Base-by-base conservation (phyloP, 2,329 filamentous ascomycete genomes). In the Neophaeococcomyces aloes region DNA sequence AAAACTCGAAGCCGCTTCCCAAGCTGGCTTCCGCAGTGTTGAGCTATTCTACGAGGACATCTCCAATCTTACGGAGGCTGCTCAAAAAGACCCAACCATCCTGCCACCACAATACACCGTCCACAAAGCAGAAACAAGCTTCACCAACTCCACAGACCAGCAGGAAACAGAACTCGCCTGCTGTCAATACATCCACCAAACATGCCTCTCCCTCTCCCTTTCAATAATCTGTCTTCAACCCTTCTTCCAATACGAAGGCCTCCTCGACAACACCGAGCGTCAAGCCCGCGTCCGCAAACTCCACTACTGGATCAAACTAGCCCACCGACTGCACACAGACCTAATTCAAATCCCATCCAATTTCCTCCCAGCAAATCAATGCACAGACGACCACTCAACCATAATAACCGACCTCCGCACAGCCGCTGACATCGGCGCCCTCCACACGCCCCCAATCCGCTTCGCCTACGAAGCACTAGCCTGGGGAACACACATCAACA, bases 41-140 rank as follows among this genome's bases (percentile, higher is more conserved):
- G 84, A 89, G 59, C 69, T 87, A 15, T 87, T 86, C 66, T 79
- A 81, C 60, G 83, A 89, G 58, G 84, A 89, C 59, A 71, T 89
- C 3, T 66, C 76, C 46, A 76, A 78, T 54, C 57, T 82, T 11
- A 76, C 80, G 51, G 35, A 44, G 4, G 19, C 21, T n/a, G 11
- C 17, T 21, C 30, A 19, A n/a, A 15, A 18, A 8, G 21, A 37
- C 13, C 6, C 29, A 23, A 6, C 7, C 2, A n/a, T 23, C 3
- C 23, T 37, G 3, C 29, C 44, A 5, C 39, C 50, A 29, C 46
- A 36, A n/a, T 44, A 46, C 31, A 36, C 41, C 4, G 14, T 36
- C 13, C 23, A 17, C 19, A 8, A 44, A 11, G n/a, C 44, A 11
- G 41, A 45, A n/a, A 48, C 46, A 19, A 46, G 45, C 36, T 49